Base-by-base conservation (phyloP, 2,329 filamentous ascomycete genomes). In the Pseudogymnoascus verrucosus region DNA sequence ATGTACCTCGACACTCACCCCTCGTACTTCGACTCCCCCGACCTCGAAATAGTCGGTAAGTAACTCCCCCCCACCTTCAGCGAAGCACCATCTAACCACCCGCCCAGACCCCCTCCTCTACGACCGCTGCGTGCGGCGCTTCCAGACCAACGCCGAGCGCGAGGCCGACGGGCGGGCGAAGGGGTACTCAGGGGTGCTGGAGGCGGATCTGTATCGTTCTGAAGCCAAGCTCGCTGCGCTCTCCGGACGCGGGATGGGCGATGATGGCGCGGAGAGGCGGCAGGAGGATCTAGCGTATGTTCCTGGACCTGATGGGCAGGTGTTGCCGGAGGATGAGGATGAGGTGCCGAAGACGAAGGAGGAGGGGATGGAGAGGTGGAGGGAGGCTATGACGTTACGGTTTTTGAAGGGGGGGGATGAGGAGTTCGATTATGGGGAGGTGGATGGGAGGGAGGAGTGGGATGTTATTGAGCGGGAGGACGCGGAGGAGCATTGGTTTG, bases 21-120 rank as follows among this genome's bases (percentile, higher is more conserved):
- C 2, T 70, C 68, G 14, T 74, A 74, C 69, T 74, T 74, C 63
- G 67, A 66, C 47, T 68, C 68, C 40, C 71, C 70, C 8, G 73
- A 74, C 64, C 67, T 74, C 3, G 73, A 74, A 64, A 69, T 74
- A 28, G 65, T 70, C 66, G 72, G 73, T 74, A 64, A 39, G 54
- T 67, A 21, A 5, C 37, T 3, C 16, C 7, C 31, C 26, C 3
- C 42, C 12, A 14, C 5, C 3, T 59, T 61, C n/a, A 36, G 40
- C 21, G 10, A 36, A 40, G 28, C 36, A 21, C 12, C 10, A 61
- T 16, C 34, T 64, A 54, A 42, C 51, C 4, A n/a, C 28, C 34
- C n/a, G 42, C 54, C 74, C 40, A 75, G 73, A 75, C 67, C 73
- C 73, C 7, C 64, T 75, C 51, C 66, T 75, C 6, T 75, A 74